These are phyloP conservation scores for Ceratorhiza oryzae-sativae DNA, from an alignment of 1,284 basidiomycete species.

Conservation along the genomic window DNA sequence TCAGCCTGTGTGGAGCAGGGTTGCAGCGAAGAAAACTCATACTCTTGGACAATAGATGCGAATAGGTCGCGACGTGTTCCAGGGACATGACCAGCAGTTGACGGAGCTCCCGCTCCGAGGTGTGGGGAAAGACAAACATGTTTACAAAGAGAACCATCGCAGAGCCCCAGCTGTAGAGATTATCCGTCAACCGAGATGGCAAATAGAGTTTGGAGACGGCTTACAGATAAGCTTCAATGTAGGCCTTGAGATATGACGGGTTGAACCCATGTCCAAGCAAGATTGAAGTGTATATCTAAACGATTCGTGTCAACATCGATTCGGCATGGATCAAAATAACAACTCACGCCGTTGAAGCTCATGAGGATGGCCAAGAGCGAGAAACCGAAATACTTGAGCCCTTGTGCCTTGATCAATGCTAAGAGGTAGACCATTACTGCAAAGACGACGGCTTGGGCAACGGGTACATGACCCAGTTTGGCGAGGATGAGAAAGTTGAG, in stretches of 20 bases:
- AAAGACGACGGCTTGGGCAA: slow-evolving; percentile 52
- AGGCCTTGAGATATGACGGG: slow-evolving; percentile 47
- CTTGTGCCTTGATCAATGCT: slow-evolving; percentile 46
- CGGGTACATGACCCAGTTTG: slow-evolving; percentile 46
- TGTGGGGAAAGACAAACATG: slow-evolving; percentile 49
- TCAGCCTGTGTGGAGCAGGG: slow-evolving; percentile 43
- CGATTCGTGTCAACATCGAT: no score
- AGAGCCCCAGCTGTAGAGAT: slow-evolving; percentile 45
- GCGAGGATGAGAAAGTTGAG: slow-evolving; percentile 50
- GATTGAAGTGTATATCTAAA: slow-evolving; percentile 25
- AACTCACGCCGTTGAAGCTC: slow-evolving; percentile 33
- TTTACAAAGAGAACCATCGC: slow-evolving; percentile 51
- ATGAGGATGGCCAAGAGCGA: slow-evolving; percentile 49
- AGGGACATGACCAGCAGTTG: slow-evolving; percentile 49
- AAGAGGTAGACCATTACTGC: slow-evolving; percentile 48
- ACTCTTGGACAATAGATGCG: slow-evolving; percentile 29
- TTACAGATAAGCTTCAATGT: slow-evolving; percentile 49
- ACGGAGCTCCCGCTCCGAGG: slow-evolving; percentile 51
- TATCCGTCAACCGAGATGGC: not conserved
- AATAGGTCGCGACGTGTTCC: slow-evolving; percentile 46
- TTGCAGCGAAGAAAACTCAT: not conserved
- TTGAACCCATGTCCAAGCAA: slow-evolving; percentile 45
- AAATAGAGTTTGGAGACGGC: slow-evolving; percentile 14
- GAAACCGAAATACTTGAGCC: slow-evolving; percentile 48
- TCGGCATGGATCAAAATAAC: no score